phyloP scores from a whole-genome alignment of 129 eudicot species.

The Solidago caesia region DNA sequence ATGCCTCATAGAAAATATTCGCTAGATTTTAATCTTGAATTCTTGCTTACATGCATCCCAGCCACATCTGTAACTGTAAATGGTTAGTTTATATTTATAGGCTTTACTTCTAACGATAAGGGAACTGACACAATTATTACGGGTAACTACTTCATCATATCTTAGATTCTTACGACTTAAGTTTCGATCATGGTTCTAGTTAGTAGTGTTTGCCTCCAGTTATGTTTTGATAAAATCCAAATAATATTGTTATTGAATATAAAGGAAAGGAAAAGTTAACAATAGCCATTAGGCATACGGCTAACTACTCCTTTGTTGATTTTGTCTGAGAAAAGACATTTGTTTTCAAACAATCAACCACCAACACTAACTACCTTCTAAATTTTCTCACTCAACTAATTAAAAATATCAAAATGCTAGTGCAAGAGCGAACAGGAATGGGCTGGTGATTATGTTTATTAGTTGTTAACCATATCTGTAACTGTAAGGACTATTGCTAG shows the following conservation, averaged over 20 bases:
- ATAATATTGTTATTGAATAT: background rate
- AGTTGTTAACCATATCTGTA: too few species aligned
- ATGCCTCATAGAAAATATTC: background rate
- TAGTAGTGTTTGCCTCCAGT: too few species aligned
- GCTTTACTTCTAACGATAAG: background rate
- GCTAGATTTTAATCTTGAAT: slow-evolving; percentile 23
- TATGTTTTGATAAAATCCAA: background rate
- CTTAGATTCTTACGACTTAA: background rate
- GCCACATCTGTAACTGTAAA: background rate
- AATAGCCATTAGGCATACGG: too few species aligned
- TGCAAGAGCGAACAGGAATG: too few species aligned
- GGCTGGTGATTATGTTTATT: too few species aligned
- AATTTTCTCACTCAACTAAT: too few species aligned
- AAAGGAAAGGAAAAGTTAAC: background rate
- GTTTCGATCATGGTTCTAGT: background rate
- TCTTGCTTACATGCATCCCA: background rate
- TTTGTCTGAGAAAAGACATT: too few species aligned
- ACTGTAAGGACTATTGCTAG: too few species aligned
- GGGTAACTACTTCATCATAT: background rate
- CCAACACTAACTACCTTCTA: too few species aligned
- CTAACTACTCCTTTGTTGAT: too few species aligned
- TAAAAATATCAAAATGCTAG: too few species aligned
- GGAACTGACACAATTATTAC: background rate
- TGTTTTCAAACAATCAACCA: too few species aligned
- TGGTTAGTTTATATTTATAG: background rate